A percentile compares a stretch with the other conserved stretches of the same genome.
Evolutionary conservation across 129 eudicot genomes (phyloP).

Genomic region (Silybum marianum): DNA sequence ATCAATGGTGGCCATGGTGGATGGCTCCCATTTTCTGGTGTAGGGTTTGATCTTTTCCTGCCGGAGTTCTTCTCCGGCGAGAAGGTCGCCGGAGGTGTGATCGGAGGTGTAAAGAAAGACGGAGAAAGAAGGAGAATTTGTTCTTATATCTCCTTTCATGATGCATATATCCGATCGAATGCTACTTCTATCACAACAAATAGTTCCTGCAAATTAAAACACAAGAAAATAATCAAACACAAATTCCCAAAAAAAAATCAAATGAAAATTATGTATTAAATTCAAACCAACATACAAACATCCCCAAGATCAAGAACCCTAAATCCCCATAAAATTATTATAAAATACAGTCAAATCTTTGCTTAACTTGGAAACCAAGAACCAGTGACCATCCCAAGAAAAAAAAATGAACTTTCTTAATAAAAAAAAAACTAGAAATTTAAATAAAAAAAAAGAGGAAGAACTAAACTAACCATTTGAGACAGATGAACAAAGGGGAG

Average conservation of each 20-base stretch:
- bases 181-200: slow-evolving; percentile 89
- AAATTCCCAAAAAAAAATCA: neutral
- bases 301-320: slow-evolving; percentile 22
- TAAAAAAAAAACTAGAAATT: neutral
- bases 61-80: slow-evolving; percentile 39
- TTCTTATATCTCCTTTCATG: slow-evolving; percentile 96
- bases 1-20: slow-evolving; percentile 74
- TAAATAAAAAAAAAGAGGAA: neutral
- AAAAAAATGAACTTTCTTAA: neutral
- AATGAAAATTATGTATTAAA: neutral
- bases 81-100: slow-evolving; percentile 1
- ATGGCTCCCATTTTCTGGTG: slow-evolving; percentile 90
- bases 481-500: slow-evolving; percentile 70
- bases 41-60: slow-evolving; percentile 84
- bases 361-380: slow-evolving; percentile 16
- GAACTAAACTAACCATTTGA: slow-evolving; percentile 56
- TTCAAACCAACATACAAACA: slow-evolving; percentile 4
- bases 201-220: slow-evolving; percentile 58
- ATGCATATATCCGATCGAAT: slow-evolving; percentile 70
- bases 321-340: neutral
- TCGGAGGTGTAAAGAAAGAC: slow-evolving; percentile 54
- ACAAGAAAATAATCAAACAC: slow-evolving; percentile 3
- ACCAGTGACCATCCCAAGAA: slow-evolving; percentile 10
- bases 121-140: slow-evolving; percentile 64
- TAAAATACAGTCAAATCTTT: neutral